phyloP scores from a whole-genome alignment of 2,329 filamentous ascomycete species.

The Monilinia fructigena region DNA sequence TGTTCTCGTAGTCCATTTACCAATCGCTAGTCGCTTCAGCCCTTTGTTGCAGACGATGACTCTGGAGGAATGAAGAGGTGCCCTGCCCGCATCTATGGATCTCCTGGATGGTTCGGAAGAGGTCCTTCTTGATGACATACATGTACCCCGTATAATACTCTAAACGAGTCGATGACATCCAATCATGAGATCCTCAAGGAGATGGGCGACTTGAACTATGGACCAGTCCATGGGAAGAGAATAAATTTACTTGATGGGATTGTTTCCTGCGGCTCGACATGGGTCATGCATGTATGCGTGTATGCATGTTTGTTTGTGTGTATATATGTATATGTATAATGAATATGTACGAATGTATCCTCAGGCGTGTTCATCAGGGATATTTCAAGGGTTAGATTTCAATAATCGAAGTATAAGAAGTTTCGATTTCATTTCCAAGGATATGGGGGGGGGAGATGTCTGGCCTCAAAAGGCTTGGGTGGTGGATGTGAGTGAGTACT shows the following conservation, averaged over 20 bases:
- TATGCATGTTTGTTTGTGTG: background rate
- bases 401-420: background rate
- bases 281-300: conserved; percentile 21
- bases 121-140: conserved; percentile 6
- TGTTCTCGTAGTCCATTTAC: background rate
- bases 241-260: conserved; percentile 2
- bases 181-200: background rate
- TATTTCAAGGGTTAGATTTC: conserved; percentile 16
- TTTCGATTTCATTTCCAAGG: no score
- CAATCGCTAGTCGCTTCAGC: background rate
- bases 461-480: no score
- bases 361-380: conserved; percentile 7
- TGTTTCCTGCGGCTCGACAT: conserved; percentile 11
- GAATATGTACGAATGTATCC: background rate
- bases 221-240: conserved; percentile 2
- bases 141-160: background rate
- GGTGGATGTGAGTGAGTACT: no score
- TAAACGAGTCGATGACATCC: background rate
- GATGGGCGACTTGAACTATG: background rate
- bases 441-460: no score
- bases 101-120: background rate
- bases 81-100: background rate
- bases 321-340: conserved; percentile 16
- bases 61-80: background rate
- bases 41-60: background rate